phyloP scores from a whole-genome alignment of 345 rosid genomes.

The Firmiana major region DNA sequence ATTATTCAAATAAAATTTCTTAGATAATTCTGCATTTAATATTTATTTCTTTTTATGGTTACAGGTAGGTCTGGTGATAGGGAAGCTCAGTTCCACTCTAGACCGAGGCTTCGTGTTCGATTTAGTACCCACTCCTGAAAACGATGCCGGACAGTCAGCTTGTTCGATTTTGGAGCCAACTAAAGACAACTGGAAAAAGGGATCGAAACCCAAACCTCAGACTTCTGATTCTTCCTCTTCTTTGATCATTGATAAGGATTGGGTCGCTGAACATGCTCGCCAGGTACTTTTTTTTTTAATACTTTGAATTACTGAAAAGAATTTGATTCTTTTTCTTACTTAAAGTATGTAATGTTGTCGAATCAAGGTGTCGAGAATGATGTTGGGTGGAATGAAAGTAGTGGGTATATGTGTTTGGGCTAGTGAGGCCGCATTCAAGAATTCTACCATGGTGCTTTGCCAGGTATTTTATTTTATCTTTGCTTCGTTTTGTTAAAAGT shows the following conservation, averaged over 20 bases:
- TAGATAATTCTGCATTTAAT: background rate
- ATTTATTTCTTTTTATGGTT: background rate
- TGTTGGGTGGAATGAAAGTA: constrained; percentile 81
- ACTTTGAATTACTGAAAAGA: background rate
- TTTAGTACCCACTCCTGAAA: constrained; percentile 72
- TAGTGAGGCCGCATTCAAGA: constrained; percentile 69
- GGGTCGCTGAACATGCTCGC: constrained; percentile 93
- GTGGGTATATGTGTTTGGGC: constrained; percentile 91
- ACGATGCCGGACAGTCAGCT: constrained; percentile 73
- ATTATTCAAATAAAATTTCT: background rate
- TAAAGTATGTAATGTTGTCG: constrained; percentile 7
- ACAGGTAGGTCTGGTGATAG: constrained; percentile 87
- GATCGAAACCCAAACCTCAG: constrained; percentile 61
- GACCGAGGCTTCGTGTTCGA: constrained; percentile 85
- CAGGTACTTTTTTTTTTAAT: constrained; percentile 41
- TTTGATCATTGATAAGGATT: constrained; percentile 59
- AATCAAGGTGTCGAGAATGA: constrained; percentile 80
- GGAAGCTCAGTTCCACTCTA: constrained; percentile 69
- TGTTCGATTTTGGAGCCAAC: constrained; percentile 51
- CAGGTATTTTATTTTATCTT: constrained; percentile 43
- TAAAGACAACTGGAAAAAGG: constrained; percentile 57
- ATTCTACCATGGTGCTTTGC: constrained; percentile 62
- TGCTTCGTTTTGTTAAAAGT: background rate
- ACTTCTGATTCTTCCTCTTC: constrained; percentile 56
- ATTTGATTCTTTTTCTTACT: background rate